Evolutionary conservation across 177 flowering plant genomes (phyloP).

Genomic region (Vitis hybrid): DNA sequence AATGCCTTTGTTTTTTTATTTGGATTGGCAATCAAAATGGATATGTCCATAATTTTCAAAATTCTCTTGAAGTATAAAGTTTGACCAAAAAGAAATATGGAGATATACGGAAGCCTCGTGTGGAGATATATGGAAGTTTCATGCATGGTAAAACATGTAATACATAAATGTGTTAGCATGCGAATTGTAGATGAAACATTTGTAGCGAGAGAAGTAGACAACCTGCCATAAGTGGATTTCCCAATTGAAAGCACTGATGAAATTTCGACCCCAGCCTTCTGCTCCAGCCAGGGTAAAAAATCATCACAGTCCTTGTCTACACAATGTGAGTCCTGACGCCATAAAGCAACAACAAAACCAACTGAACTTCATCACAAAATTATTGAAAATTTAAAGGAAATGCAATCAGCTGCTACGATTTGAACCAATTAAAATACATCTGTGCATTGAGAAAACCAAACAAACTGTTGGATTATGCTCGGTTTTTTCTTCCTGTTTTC

Average conservation of each 20-base stretch:
- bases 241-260: constrained; percentile 64
- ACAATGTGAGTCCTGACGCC: constrained; percentile 16
- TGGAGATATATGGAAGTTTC: too few species aligned
- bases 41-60: too few species aligned
- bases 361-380: not conserved
- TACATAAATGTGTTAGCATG: too few species aligned
- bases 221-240: constrained; percentile 69
- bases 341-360: not conserved
- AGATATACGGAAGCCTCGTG: too few species aligned
- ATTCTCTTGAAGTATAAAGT: too few species aligned
- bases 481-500: too few species aligned
- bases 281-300: constrained; percentile 72
- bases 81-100: too few species aligned
- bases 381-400: not conserved
- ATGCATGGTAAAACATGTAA: too few species aligned
- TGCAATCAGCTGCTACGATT: not conserved
- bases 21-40: too few species aligned
- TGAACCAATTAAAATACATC: not conserved
- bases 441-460: too few species aligned
- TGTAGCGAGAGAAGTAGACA: not conserved
- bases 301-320: constrained; percentile 37
- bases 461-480: too few species aligned
- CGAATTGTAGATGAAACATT: not conserved
- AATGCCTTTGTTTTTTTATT: too few species aligned
- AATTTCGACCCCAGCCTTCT: constrained; percentile 56